Base-by-base conservation (phyloP, 768 basidiomycete species). In the Mycena belliarum region DNA sequence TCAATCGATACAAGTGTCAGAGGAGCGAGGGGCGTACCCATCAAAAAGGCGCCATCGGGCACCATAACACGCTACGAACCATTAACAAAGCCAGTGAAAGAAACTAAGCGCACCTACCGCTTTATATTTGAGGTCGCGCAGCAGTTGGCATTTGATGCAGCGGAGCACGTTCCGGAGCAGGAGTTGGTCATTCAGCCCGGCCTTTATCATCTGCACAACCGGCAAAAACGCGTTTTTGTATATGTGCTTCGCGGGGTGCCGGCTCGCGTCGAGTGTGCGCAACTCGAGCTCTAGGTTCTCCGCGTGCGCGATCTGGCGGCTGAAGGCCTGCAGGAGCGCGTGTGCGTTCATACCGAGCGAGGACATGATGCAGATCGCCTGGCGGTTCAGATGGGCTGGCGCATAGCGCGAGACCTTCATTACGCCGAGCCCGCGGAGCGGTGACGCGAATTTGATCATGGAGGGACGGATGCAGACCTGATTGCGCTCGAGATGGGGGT, bases 301-400 rank as follows among this genome's bases (percentile, higher is more conserved):
- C 2, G 57, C 60, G 24, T 55, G 57, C 6, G 20, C 10, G 41
- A 65, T 59, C 43, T 65, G 63, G 8, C 18, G 18, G 11, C 25
- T 32, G 50, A 47, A 61, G 7, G 10, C 14, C 5, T 21, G 16
- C 2, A 62, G 37, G 0, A 65, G 53, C 25, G 45, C 42, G 28
- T 43, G 43, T 9, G 32, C 35, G 48, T 51, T 43, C 44, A 65
- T 54, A 1, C 63, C 63, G 11, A 62, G 53, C 28, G 60, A 41
- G 12, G 33, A 15, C 57, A 65, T 51, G 29, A 62, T 42, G 40
- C 46, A 46, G 52, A 65, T 65, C 16, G 63, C 63, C 43, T 65
- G 64, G n/a, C 64, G 64, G 24, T 63, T 65, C 8, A 65, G 49
- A 20, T 63, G 64, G 18, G 64, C 61, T 16, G 57, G 64, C 2